These are phyloP conservation scores for Erodium maritimum DNA, from an alignment of 345 rosid species.

Conservation along the genomic window DNA sequence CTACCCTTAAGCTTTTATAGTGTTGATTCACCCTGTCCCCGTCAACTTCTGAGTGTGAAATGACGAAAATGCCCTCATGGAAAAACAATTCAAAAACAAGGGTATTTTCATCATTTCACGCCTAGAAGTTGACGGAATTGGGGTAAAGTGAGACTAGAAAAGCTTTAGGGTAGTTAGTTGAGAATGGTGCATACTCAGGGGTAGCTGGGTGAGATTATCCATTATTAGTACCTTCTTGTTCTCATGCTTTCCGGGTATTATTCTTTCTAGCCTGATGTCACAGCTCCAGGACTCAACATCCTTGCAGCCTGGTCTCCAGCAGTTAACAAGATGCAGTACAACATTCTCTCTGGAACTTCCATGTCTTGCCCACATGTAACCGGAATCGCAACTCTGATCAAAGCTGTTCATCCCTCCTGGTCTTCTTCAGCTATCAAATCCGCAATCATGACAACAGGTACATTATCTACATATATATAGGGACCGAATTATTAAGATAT, in stretches of 20 bases:
- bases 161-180: too few species aligned
- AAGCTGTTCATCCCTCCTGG: constrained; percentile 42
- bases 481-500: neutral
- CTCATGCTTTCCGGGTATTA: neutral
- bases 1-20: too few species aligned
- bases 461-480: too few species aligned
- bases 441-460: constrained; percentile 72
- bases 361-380: constrained; percentile 66
- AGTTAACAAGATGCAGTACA: constrained; percentile 24
- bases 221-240: too few species aligned
- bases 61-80: too few species aligned
- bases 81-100: too few species aligned
- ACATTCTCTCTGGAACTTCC: constrained; percentile 58
- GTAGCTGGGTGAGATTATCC: too few species aligned
- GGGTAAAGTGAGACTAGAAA: too few species aligned
- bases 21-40: too few species aligned
- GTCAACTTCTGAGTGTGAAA: too few species aligned
- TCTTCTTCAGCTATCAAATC: constrained; percentile 55
- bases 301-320: constrained; percentile 58
- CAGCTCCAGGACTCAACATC: constrained; percentile 50
- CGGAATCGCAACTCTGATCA: constrained; percentile 51
- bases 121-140: neutral
- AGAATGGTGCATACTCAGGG: too few species aligned
- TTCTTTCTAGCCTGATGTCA: constrained; percentile 38
- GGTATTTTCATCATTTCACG: constrained; percentile 4